Percentiles rank a stretch among this genome's conserved stretches.
Evolutionary conservation across 2,329 filamentous ascomycete genomes (phyloP).

Genomic region (Xylariaceae sp.): DNA sequence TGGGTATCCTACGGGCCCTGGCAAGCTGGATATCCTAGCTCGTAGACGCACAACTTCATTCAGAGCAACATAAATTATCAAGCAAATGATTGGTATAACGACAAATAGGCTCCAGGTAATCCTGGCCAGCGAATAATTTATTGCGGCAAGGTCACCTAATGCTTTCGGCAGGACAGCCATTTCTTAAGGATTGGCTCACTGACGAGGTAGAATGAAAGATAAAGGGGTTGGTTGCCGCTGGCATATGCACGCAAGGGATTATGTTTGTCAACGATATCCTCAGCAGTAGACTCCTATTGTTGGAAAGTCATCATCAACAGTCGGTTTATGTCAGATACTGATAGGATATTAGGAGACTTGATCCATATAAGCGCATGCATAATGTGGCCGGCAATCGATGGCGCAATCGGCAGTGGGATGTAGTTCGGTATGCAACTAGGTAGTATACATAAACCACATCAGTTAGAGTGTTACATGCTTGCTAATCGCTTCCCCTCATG

Average conservation of each 20-base stretch:
- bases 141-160: slow-evolving; percentile 1
- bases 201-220: neutral
- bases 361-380: neutral
- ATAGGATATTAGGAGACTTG: neutral
- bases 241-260: neutral
- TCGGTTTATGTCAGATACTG: neutral
- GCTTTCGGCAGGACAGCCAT: slow-evolving; percentile 13
- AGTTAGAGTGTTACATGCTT: slow-evolving; percentile 4
- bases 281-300: neutral
- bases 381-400: neutral
- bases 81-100: slow-evolving; percentile 1
- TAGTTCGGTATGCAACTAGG: neutral
- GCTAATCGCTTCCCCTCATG: neutral
- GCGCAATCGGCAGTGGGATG: neutral
- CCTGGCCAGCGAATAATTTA: neutral
- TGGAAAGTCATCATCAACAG: neutral
- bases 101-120: slow-evolving; percentile 5
- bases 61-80: slow-evolving; percentile 14
- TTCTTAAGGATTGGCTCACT: neutral
- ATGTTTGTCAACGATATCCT: neutral
- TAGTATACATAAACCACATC: neutral
- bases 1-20: slow-evolving; percentile 22
- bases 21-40: slow-evolving; percentile 17
- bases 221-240: neutral
- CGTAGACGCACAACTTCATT: slow-evolving; percentile 19